Evolutionary conservation across 2,329 filamentous ascomycete genomes (phyloP).

Genomic region (Penicillium glabrum): DNA sequence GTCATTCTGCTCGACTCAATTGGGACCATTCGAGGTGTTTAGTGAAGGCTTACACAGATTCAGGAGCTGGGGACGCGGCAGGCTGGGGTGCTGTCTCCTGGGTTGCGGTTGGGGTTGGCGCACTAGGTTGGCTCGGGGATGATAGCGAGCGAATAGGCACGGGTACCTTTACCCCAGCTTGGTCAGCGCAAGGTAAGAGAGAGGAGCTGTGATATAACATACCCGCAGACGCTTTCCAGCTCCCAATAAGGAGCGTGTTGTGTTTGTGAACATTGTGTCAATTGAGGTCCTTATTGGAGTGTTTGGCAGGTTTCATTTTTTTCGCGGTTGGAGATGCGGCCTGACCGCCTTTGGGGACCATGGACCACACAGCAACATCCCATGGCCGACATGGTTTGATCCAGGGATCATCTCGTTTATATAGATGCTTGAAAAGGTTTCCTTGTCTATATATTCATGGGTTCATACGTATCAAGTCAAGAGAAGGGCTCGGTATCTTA

Average conservation of each 20-base stretch:
- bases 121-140: conserved; percentile 16
- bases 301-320: conserved; percentile 20
- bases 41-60: conserved; percentile 11
- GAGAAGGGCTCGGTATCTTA: too few species aligned
- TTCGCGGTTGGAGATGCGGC: conserved; percentile 15
- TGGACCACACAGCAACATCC: background rate
- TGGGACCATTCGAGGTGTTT: background rate
- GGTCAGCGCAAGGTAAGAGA: background rate
- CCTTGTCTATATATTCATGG: too few species aligned
- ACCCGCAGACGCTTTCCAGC: conserved; percentile 23
- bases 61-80: background rate
- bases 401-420: too few species aligned
- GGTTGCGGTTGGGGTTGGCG: conserved; percentile 12
- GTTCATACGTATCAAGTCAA: too few species aligned
- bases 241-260: conserved; percentile 23
- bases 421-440: too few species aligned
- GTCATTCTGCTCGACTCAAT: background rate
- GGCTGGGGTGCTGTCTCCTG: background rate
- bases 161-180: conserved; percentile 12
- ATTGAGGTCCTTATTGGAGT: conserved; percentile 3
- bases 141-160: conserved; percentile 21
- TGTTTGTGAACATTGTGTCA: conserved; percentile 24
- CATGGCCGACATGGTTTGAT: background rate
- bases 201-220: background rate
- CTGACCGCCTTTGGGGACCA: conserved; percentile 14